Conservation (phyloP, 108 stramenopile genomes). For the Nannochloropsis gaditana region DNA sequence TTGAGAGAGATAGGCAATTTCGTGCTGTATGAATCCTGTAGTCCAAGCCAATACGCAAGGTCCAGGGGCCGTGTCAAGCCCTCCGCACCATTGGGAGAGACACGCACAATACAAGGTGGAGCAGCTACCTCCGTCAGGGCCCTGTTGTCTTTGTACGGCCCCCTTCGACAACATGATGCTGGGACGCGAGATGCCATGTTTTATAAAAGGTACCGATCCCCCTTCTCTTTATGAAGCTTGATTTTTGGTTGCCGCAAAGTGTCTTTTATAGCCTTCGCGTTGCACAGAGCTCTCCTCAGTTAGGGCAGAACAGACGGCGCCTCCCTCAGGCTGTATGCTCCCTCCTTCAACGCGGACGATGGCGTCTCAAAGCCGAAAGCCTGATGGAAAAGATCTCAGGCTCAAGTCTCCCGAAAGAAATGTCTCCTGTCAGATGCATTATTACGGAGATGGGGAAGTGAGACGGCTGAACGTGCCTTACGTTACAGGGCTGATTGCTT, state of each 20-base stretch:
- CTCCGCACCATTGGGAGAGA: neutral
- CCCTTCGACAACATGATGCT: neutral
- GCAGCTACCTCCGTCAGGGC: neutral
- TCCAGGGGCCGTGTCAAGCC: neutral
- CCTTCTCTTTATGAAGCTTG: too few species aligned
- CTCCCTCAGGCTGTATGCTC: neutral
- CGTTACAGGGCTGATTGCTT: too few species aligned
- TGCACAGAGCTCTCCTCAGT: slow-evolving; percentile 7
- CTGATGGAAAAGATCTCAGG: too few species aligned
- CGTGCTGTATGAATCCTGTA: slow-evolving; percentile 3
- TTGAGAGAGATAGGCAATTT: neutral
- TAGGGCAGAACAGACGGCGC: neutral
- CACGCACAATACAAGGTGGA: neutral
- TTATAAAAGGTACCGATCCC: too few species aligned
- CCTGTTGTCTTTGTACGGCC: neutral
- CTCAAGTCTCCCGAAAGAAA: too few species aligned
- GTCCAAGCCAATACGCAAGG: neutral
- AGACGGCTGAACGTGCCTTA: too few species aligned
- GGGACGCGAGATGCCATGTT: neutral
- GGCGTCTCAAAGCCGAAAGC: too few species aligned
- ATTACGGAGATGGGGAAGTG: too few species aligned
- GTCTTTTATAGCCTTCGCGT: too few species aligned
- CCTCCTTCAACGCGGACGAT: neutral
- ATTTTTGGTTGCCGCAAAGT: too few species aligned
- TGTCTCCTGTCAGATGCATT: too few species aligned